phyloP scores from a whole-genome alignment of 805 yeast genomes.

The Schwanniomyces sp. region DNA sequence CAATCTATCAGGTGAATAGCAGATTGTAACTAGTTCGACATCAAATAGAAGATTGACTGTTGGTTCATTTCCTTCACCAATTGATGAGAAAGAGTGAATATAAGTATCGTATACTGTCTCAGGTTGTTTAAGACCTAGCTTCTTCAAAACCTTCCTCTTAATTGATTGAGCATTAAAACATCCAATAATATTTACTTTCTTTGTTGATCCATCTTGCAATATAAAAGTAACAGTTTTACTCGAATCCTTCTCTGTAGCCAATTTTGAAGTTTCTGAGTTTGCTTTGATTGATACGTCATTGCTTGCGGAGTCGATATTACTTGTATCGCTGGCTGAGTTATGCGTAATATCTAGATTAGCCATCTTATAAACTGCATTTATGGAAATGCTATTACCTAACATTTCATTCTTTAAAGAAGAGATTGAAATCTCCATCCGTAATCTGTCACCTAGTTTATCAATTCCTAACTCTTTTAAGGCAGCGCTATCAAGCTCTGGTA shows the following conservation, averaged over 20 bases:
- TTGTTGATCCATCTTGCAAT: slow-evolving; percentile 69
- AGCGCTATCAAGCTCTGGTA: slow-evolving; percentile 59
- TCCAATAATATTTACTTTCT: slow-evolving; percentile 68
- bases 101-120: slow-evolving; percentile 61
- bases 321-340: neutral
- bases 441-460: slow-evolving; percentile 77
- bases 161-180: slow-evolving; percentile 81
- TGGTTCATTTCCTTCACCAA: slow-evolving; percentile 10
- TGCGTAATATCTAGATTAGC: slow-evolving; percentile 13
- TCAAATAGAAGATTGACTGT: slow-evolving; percentile 56
- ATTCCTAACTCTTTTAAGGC: slow-evolving; percentile 75
- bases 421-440: slow-evolving; percentile 63
- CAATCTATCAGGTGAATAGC: slow-evolving; percentile 69
- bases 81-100: slow-evolving; percentile 43
- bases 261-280: neutral
- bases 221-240: slow-evolving; percentile 60
- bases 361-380: slow-evolving; percentile 24
- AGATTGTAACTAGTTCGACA: slow-evolving; percentile 77
- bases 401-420: slow-evolving; percentile 41
- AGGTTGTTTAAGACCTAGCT: slow-evolving; percentile 47
- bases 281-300: neutral
- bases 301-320: slow-evolving; percentile 6
- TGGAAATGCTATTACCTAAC: slow-evolving; percentile 16
- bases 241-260: slow-evolving; percentile 14
- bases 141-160: slow-evolving; percentile 64